Base-by-base conservation (phyloP, 2,329 filamentous ascomycete genomes). In the Fusarium verrucosum region DNA sequence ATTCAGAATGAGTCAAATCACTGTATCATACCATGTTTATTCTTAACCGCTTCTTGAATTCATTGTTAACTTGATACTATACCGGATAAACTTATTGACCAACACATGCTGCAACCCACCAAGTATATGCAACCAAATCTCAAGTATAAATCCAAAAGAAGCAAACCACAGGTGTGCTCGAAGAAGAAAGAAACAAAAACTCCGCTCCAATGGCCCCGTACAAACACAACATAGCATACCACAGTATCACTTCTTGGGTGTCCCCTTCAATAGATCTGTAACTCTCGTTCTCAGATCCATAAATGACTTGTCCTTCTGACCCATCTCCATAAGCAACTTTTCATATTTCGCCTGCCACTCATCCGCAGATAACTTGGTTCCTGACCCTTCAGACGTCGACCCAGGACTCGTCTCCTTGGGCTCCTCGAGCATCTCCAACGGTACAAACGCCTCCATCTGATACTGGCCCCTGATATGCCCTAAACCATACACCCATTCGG, bases 301-400 rank as follows among this genome's bases (percentile, higher is more conserved):
- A 49, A 85, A 74, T 66, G 83, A 81, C 66, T 82, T 82, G 68
- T 89, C 87, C 58, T 83, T 82, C 57, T 85, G 83, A 71, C 82
- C 82, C 68, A 91, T 81, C 61, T 83, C 81, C 37, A 83, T 83
- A 70, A 89, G 82, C 66, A 91, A 78, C 51, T 86, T 82, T 38
- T 77, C 78, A 65, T 88, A 87, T 59, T 80, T 84, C 43, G 74
- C 74, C 71, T 84, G 81, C 85, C 85, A 85, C 44, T 79, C 74
- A 36, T 75, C 78, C 4, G 76, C 77, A 7, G 74, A 71, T 40
- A 78, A 60, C 30, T 52, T 49, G 7, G 22, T 22, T 9, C 30
- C 58, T 6, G 55, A 54, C 23, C 41, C 66, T 10, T 51, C 45
- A 11, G 53, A 55, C 23, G 43, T 61, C n/a, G 60, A 65, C 17